Evolutionary conservation across 805 yeast genomes (phyloP), one percentile per base, ranked within the genome.

Genomic region (Pichia exigua): DNA sequence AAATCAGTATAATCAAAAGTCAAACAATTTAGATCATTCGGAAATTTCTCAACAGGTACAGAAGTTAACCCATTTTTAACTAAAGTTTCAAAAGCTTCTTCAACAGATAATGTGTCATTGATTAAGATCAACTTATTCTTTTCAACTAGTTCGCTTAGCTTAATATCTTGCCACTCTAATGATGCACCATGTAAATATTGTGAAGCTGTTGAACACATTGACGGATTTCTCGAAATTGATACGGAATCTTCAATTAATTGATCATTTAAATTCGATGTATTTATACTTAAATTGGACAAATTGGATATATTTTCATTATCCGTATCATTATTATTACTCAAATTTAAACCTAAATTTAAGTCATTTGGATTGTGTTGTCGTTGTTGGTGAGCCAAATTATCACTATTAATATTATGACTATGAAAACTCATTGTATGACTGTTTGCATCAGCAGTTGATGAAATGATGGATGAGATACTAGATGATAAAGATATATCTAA

Each of bases 1-100:
- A 92, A 75, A 69, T 92, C 97, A 28, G 92, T 78, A 69, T 89
- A 94, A 68, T 94, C 99, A 66, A 92, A 92, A 2, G 96, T 85
- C 54, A 85, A 75, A 61, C 94, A 88, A 57, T 83, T 78, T 58
- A 83, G 70, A 58, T 82, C 87, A 48, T 75, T 72, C 2, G 74
- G 71, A 52, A 61, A 71, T 46, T 75, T 72, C 55, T 76, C 79
- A 18, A 92, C 94, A 0, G 99, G 98, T 51, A 94, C 72, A 17
- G 95, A 85, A 2, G 97, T 92, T 62, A 94, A 76, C 57, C 85
- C 82, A 66, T 91, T 77, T 32, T 75, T 70, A 30, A 78, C 76
- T 61, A 92, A 74, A 4, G 84, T 82, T 61, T 90, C 89, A 70
- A 87, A 94, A 2, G 98, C 97, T 51, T 81, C 76, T 66, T 92